These are phyloP conservation scores for Erigeron canadensis DNA, from an alignment of 129 eudicot species.

Conservation along the genomic window DNA sequence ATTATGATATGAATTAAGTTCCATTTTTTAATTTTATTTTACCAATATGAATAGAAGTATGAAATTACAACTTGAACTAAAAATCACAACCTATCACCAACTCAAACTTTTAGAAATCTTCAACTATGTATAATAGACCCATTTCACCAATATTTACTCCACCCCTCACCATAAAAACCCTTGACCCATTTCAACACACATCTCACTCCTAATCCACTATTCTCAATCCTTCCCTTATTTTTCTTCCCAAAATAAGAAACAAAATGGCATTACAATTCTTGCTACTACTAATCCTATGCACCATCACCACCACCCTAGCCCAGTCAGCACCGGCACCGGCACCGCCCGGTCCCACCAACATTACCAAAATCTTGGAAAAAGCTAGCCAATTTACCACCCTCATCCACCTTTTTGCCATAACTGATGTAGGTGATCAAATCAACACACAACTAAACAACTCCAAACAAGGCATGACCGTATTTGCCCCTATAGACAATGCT, in stretches of 20 bases:
- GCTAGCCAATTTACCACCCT: constrained; percentile 83
- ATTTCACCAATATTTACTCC: constrained; percentile 30
- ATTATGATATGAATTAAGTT: no score
- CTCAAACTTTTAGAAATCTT: constrained; percentile 18
- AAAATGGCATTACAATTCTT: constrained; percentile 25
- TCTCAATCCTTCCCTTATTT: not conserved
- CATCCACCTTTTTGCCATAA: constrained; percentile 52
- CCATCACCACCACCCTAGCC: constrained; percentile 44
- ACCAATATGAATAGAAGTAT: not conserved
- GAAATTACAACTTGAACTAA: constrained; percentile 20
- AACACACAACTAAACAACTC: constrained; percentile 89
- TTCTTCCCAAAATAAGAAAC: not conserved
- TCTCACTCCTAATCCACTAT: constrained; percentile 11
- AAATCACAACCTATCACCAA: constrained; percentile 37
- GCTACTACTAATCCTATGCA: constrained; percentile 27
- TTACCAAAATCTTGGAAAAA: constrained; percentile 74
- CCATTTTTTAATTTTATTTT: no score
- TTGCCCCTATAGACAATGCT: constrained; percentile 86
- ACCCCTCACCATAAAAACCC: constrained; percentile 4
- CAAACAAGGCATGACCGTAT: constrained; percentile 64
- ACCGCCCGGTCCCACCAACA: constrained; percentile 77
- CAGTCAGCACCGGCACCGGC: constrained; percentile 58
- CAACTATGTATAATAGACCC: constrained; percentile 36
- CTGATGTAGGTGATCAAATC: constrained; percentile 69
- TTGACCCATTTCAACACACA: not conserved